Evolutionary conservation across 75 land plant species (phyloP).

Genomic region (Azolla pinnata): DNA sequence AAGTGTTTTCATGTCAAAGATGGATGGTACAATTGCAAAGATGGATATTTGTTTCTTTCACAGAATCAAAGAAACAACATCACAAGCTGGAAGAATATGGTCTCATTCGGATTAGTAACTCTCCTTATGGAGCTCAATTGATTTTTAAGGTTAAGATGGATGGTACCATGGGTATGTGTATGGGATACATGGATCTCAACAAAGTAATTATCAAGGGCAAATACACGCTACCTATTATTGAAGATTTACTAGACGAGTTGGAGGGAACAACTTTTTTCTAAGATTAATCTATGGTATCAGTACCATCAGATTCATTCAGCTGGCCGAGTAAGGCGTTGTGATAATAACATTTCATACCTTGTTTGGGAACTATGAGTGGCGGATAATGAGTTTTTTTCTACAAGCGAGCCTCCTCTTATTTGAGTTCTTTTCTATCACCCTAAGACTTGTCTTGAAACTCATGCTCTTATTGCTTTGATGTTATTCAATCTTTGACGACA

Average conservation of each 20-base stretch:
- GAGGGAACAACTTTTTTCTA: background rate
- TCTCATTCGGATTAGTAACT: too few species aligned
- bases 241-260: background rate
- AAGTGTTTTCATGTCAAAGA: too few species aligned
- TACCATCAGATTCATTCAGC: background rate
- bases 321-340: background rate
- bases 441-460: too few species aligned
- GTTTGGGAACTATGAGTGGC: background rate
- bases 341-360: background rate
- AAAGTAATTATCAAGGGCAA: background rate
- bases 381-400: too few species aligned
- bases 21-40: too few species aligned
- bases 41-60: too few species aligned
- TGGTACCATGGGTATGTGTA: background rate
- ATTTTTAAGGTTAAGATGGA: background rate
- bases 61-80: too few species aligned
- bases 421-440: too few species aligned
- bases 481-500: too few species aligned
- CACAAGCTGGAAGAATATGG: too few species aligned
- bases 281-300: background rate
- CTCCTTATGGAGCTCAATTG: background rate
- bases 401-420: too few species aligned
- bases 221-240: background rate
- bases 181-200: background rate
- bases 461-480: too few species aligned